phyloP scores from a whole-genome alignment of 164 flowering plant genomes.

The Tinospora cordifolia region DNA sequence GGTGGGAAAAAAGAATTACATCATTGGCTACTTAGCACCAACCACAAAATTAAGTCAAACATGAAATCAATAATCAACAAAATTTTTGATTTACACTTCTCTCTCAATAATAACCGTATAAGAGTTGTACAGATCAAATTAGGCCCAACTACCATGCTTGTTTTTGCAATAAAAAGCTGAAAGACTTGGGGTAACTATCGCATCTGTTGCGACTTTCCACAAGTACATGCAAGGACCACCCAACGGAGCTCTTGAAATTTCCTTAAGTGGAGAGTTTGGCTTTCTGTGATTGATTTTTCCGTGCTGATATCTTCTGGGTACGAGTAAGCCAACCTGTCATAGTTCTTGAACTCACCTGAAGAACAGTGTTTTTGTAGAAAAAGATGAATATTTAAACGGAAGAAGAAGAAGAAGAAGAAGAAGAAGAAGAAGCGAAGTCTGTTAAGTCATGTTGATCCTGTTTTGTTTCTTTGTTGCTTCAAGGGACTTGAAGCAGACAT shows the following conservation, averaged over 20 bases:
- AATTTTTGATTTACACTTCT: not conserved
- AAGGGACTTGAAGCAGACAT: not conserved
- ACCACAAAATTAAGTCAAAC: not conserved
- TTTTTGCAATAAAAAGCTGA: slow-evolving; percentile 6
- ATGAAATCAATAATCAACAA: not conserved
- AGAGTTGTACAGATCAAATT: not conserved
- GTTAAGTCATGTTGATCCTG: not conserved
- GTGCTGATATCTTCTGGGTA: slow-evolving; percentile 4
- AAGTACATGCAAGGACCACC: not conserved
- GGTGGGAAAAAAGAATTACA: not conserved
- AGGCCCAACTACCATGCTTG: slow-evolving; percentile 1
- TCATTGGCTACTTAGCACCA: not conserved
- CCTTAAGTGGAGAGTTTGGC: not conserved
- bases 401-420: not conserved
- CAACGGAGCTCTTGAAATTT: not conserved
- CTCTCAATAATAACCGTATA: not conserved
- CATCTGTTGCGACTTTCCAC: not conserved
- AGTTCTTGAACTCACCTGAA: not conserved
- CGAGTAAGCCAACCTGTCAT: not conserved
- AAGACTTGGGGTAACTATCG: slow-evolving; percentile 11
- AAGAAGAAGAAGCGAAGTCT: not conserved
- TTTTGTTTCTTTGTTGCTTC: not conserved
- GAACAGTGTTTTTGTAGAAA: not conserved
- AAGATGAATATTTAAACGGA: not conserved
- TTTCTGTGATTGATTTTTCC: slow-evolving; percentile 5